These are phyloP conservation scores for Karstenula rhodostoma DNA, from an alignment of 2,329 filamentous ascomycete species.

Conservation along the genomic window DNA sequence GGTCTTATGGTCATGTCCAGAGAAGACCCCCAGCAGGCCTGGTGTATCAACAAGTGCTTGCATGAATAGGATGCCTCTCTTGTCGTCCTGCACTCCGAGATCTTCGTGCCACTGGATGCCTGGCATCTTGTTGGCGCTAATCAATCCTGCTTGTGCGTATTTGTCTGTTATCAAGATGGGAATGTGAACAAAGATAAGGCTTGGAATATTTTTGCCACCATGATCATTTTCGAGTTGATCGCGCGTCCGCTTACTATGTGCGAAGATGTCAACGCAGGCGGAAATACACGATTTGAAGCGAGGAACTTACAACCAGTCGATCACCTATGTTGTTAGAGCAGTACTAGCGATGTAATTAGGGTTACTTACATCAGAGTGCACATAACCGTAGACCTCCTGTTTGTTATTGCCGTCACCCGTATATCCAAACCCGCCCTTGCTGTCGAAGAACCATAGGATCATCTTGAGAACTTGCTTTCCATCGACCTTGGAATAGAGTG, in stretches of 20 bases:
- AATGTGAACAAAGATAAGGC: constrained; percentile 65
- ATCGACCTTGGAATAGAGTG: constrained; percentile 55
- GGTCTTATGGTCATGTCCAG: constrained; percentile 69
- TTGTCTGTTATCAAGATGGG: constrained; percentile 39
- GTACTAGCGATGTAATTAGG: neutral
- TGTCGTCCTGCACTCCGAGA: constrained; percentile 36
- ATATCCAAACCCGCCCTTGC: constrained; percentile 36
- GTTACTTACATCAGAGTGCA: constrained; percentile 32
- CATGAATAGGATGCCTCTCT: constrained; percentile 65
- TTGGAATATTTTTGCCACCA: constrained; percentile 52
- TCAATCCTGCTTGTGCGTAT: constrained; percentile 57
- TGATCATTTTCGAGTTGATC: constrained; percentile 34
- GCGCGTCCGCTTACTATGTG: constrained; percentile 21
- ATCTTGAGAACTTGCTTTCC: constrained; percentile 47
- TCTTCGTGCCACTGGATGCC: constrained; percentile 45
- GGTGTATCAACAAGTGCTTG: constrained; percentile 62
- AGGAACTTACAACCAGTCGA: constrained; percentile 7
- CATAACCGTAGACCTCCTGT: constrained; percentile 24
- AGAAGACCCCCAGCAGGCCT: constrained; percentile 61
- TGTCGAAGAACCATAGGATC: constrained; percentile 77
- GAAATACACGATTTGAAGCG: neutral
- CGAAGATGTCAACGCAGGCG: neutral
- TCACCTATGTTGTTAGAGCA: neutral
- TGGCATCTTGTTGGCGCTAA: constrained; percentile 53
- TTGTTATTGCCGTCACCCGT: constrained; percentile 24